A percentile compares a stretch with the other conserved stretches of the same genome.
Conservation (phyloP, 1,284 basidiomycete species). For the Rhodotorula sp. region DNA sequence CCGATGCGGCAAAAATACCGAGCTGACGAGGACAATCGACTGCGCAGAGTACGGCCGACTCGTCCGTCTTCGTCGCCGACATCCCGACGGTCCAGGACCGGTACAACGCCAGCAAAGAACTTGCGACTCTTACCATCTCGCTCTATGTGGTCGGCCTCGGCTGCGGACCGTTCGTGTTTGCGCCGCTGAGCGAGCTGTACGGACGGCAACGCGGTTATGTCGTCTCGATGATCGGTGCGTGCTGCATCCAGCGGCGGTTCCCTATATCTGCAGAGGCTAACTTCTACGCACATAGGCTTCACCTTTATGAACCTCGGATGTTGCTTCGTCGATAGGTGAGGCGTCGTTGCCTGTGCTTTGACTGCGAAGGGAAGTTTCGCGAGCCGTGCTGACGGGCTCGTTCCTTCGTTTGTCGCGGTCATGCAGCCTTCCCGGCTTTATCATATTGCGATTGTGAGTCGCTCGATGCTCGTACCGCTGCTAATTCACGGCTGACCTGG, state of each 20-base stretch:
- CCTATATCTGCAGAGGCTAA: conserved; percentile 47
- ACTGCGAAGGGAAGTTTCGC: background rate
- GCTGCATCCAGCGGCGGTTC: conserved; percentile 41
- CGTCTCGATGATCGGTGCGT: conserved; percentile 33
- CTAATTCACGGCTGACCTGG: background rate
- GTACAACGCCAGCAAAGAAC: conserved; percentile 46
- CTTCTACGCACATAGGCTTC: conserved; percentile 44
- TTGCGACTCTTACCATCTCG: conserved; percentile 47
- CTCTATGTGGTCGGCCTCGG: conserved; percentile 50
- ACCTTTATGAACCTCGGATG: conserved; percentile 34
- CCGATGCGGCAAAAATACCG: too few species aligned
- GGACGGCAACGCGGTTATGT: conserved; percentile 53
- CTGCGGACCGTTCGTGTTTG: conserved; percentile 53
- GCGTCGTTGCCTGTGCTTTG: too few species aligned
- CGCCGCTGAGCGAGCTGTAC: conserved; percentile 54
- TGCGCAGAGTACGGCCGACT: conserved; percentile 12
- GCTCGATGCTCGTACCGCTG: too few species aligned
- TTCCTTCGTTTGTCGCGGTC: too few species aligned
- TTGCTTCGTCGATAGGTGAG: conserved; percentile 7
- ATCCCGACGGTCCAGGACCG: conserved; percentile 45
- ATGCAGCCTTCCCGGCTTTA: conserved; percentile 46
- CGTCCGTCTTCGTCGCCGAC: conserved; percentile 49
- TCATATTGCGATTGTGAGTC: conserved; percentile 48
- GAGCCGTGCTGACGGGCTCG: background rate
- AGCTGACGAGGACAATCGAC: too few species aligned